Conservation (phyloP, 768 basidiomycete genomes). For the Pulveroboletus ravenelii region DNA sequence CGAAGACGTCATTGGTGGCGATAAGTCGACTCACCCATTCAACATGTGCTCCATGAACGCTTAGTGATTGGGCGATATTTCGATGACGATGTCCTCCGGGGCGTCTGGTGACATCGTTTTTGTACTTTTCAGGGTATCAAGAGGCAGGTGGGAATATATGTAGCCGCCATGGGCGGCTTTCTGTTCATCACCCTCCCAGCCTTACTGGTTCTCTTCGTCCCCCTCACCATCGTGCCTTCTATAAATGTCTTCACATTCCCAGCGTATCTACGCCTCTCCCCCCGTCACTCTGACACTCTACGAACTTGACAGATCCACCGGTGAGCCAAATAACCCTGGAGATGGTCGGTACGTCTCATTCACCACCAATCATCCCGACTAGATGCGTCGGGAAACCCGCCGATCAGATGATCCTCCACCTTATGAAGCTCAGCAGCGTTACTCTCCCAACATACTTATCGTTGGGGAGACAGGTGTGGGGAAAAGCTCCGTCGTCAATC, state of each 20-base stretch:
- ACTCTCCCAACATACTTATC: constrained; percentile 35
- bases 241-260: constrained; percentile 14
- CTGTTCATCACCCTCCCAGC: background rate
- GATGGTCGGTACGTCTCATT: background rate
- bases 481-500: constrained; percentile 41
- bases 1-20: constrained; percentile 8
- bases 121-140: constrained; percentile 3
- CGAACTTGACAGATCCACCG: background rate
- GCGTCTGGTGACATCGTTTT: background rate
- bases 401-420: constrained; percentile 15
- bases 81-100: constrained; percentile 4
- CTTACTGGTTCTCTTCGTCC: background rate
- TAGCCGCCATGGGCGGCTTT: constrained; percentile 17
- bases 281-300: background rate
- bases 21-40: constrained; percentile 11
- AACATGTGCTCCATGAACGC: constrained; percentile 10
- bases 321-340: constrained; percentile 8
- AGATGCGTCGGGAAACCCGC: constrained; percentile 12
- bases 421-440: constrained; percentile 15
- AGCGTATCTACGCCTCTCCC: background rate
- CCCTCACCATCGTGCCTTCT: background rate
- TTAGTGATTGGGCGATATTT: constrained; percentile 12
- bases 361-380: background rate
- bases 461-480: constrained; percentile 33
- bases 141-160: background rate